Percentiles rank a stretch among this genome's conserved stretches.
Conservation (phyloP, 139 green algal species). For the Pseudopediastrum boryanum region DNA sequence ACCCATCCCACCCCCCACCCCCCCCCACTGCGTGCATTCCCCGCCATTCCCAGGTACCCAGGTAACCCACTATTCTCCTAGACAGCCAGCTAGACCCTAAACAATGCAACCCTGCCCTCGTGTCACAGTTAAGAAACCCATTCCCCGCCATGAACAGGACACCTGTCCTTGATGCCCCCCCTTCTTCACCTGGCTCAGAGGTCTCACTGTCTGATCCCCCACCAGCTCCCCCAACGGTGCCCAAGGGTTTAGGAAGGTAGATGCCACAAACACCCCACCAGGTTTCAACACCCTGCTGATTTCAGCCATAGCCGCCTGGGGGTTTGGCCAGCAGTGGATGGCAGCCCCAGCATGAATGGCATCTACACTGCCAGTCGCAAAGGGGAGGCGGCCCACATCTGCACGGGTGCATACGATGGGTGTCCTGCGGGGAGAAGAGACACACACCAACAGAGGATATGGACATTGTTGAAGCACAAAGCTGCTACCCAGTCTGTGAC, state of each 20-base stretch:
- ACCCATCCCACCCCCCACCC: too few relatives aligned
- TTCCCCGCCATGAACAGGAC: background rate
- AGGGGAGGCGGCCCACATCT: conserved; percentile 90
- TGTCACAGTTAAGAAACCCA: background rate
- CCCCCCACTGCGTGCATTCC: background rate
- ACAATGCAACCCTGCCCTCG: background rate
- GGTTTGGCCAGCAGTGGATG: conserved; percentile 93
- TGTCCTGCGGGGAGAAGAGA: conserved; percentile 27
- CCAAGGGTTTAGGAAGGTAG: conserved; percentile 81
- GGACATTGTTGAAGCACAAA: too few relatives aligned
- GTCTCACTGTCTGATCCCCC: conserved; percentile 69
- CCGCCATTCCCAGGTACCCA: background rate
- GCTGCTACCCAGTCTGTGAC: too few relatives aligned
- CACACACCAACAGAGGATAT: too few relatives aligned
- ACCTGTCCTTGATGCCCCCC: background rate
- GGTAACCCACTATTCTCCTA: background rate
- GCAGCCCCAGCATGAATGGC: conserved; percentile 94
- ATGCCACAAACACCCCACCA: conserved; percentile 92
- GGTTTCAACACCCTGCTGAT: conserved; percentile 91
- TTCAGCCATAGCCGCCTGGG: conserved; percentile 77
- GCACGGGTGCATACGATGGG: conserved; percentile 78
- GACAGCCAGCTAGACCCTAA: background rate
- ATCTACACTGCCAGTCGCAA: conserved; percentile 79
- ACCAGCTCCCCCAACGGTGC: conserved; percentile 80
- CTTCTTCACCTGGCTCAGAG: conserved; percentile 59